phyloP scores from a whole-genome alignment of 768 basidiomycete genomes.

The Leccinum broughii region DNA sequence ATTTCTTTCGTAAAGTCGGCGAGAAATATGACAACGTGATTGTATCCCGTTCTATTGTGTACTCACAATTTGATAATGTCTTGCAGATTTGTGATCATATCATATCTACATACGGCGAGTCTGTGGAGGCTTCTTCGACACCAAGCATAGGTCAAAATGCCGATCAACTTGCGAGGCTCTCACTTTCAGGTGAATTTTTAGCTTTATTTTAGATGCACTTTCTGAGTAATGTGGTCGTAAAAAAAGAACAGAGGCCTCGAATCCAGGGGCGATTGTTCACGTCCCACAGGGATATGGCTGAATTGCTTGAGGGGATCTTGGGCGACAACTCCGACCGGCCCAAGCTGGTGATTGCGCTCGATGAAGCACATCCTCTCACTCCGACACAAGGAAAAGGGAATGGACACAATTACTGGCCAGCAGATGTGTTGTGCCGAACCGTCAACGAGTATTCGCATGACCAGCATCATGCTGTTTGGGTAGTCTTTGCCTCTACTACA shows the following conservation, averaged over 20 bases:
- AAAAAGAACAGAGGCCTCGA: background rate
- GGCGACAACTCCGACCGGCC: background rate
- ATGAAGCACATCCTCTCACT: background rate
- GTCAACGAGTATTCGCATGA: background rate
- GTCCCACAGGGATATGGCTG: background rate
- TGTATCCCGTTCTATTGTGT: background rate
- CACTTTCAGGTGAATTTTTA: background rate
- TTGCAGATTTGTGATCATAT: background rate
- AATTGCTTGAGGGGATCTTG: background rate
- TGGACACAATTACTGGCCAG: background rate
- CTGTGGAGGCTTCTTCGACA: background rate
- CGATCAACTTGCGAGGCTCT: background rate
- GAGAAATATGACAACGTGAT: background rate
- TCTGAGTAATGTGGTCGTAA: background rate
- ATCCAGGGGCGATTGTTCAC: background rate
- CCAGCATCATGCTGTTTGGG: background rate
- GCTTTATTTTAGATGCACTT: background rate
- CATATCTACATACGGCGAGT: background rate
- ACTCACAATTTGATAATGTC: background rate
- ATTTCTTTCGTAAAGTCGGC: background rate
- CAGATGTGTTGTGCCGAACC: background rate
- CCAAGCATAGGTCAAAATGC: background rate
- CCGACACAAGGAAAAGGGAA: background rate
- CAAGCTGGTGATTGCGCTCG: background rate
- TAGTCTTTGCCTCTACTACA: background rate